A percentile compares a stretch with the other conserved stretches of the same genome.
These are phyloP conservation scores for Phoma herbarum DNA, from an alignment of 2,329 filamentous ascomycete genomes.

Conservation along the genomic window DNA sequence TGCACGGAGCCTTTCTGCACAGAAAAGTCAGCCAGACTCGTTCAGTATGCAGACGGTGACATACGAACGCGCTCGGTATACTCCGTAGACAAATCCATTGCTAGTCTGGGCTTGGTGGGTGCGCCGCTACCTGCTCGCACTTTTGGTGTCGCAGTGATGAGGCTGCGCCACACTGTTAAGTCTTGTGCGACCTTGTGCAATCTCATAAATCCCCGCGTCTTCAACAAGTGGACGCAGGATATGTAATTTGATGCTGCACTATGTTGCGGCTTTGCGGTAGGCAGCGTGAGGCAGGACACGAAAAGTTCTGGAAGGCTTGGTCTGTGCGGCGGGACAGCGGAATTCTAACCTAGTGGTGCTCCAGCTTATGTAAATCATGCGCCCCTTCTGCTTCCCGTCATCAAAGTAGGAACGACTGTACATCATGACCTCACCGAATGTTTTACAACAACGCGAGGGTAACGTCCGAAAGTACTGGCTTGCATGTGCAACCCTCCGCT, in stretches of 20 bases:
- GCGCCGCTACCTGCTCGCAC: not conserved
- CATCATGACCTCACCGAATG: too few relatives aligned
- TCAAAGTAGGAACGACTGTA: not conserved
- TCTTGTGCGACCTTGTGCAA: not conserved
- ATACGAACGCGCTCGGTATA: conserved; percentile 45
- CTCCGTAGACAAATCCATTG: conserved; percentile 40
- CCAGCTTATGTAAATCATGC: not conserved
- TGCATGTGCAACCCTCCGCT: too few relatives aligned
- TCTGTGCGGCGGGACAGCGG: not conserved
- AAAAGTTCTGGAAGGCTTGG: not conserved
- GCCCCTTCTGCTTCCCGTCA: not conserved
- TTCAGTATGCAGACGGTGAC: conserved; percentile 29
- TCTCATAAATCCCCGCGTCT: conserved; percentile 3
- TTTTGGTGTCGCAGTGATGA: conserved; percentile 1
- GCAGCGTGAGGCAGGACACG: not conserved
- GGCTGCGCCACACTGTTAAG: conserved; percentile 4
- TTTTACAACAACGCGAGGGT: too few relatives aligned
- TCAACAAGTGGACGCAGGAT: not conserved
- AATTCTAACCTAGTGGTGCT: too few relatives aligned
- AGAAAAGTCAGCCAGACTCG: conserved; percentile 34
- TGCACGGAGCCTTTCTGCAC: conserved; percentile 39
- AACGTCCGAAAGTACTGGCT: too few relatives aligned
- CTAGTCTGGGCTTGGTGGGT: conserved; percentile 4
- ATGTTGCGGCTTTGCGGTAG: not conserved
- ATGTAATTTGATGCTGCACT: not conserved